Percentiles rank a stretch among this genome's conserved stretches.
phyloP scores from a whole-genome alignment of 2,329 filamentous ascomycete genomes.

The Thielaviopsis punctulata region DNA sequence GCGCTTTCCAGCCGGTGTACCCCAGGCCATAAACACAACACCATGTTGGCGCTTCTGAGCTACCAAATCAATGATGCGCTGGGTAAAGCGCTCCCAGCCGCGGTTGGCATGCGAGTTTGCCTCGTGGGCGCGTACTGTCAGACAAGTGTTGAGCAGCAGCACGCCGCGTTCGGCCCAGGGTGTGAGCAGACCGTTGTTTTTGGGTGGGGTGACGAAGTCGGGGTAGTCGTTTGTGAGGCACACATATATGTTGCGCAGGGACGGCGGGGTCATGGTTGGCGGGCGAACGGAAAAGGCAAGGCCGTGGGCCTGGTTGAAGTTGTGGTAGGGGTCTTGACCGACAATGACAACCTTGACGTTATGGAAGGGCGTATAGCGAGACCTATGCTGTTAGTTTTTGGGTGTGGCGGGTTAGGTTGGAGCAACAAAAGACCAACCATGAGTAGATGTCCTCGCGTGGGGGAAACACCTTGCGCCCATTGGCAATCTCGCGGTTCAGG shows the following conservation, averaged over 20 bases:
- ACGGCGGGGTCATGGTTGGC: slow-evolving; percentile 75
- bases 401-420: neutral
- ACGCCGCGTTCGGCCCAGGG: slow-evolving; percentile 92
- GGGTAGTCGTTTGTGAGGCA: slow-evolving; percentile 81
- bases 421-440: slow-evolving; percentile 42
- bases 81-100: slow-evolving; percentile 89
- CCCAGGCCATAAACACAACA: slow-evolving; percentile 94
- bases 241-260: slow-evolving; percentile 84
- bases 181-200: slow-evolving; percentile 65
- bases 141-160: slow-evolving; percentile 80
- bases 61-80: slow-evolving; percentile 77
- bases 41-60: slow-evolving; percentile 58
- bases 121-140: slow-evolving; percentile 81
- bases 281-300: slow-evolving; percentile 89
- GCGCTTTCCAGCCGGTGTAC: slow-evolving; percentile 63
- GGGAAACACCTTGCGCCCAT: slow-evolving; percentile 68
- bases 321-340: slow-evolving; percentile 96
- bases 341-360: slow-evolving; percentile 84
- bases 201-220: slow-evolving; percentile 54
- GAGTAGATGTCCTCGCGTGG: slow-evolving; percentile 82
- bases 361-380: slow-evolving; percentile 75
- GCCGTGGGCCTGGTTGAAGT: slow-evolving; percentile 85
- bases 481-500: slow-evolving; percentile 56
- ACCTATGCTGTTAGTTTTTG: slow-evolving; percentile 40
- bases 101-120: slow-evolving; percentile 71